Conservation (phyloP, 2,329 filamentous ascomycete species). For the Hypoxylon sp. region DNA sequence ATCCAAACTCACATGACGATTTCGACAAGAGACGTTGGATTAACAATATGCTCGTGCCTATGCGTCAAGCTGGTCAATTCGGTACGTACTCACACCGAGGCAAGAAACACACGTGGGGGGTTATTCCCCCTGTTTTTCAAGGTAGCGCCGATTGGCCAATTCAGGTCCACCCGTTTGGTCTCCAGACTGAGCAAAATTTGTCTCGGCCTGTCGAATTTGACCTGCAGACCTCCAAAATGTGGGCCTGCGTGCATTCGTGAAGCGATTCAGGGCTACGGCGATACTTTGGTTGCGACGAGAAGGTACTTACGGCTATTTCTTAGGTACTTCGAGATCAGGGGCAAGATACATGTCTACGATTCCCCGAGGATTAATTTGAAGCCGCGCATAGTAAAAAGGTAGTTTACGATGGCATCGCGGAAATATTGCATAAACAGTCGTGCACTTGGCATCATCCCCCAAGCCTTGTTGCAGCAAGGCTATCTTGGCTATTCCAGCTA, state of each 20-base stretch:
- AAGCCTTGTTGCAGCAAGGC: conserved; percentile 15
- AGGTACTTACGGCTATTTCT: conserved; percentile 34
- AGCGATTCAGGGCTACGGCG: conserved; percentile 35
- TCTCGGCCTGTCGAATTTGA: conserved; percentile 38
- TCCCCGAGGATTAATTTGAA: no score
- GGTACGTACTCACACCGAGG: conserved; percentile 39
- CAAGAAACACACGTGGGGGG: conserved; percentile 27
- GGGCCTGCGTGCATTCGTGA: conserved; percentile 37
- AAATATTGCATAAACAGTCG: neutral
- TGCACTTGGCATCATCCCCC: no score
- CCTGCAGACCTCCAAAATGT: conserved; percentile 41
- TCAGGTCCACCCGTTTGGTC: conserved; percentile 38
- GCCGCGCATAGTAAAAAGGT: neutral
- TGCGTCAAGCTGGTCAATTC: conserved; percentile 16
- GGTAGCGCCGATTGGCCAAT: conserved; percentile 42
- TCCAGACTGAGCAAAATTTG: conserved; percentile 46
- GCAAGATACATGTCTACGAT: conserved; percentile 10
- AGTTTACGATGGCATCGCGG: conserved; percentile 8
- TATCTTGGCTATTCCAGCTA: conserved; percentile 6
- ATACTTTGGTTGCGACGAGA: conserved; percentile 24
- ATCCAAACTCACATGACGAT: no score
- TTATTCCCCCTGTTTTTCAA: conserved; percentile 14
- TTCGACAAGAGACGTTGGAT: no score
- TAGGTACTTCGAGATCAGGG: conserved; percentile 21
- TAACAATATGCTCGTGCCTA: conserved; percentile 29